phyloP scores from a whole-genome alignment of 169 alveolate species.

The Plasmodium gaboni region DNA sequence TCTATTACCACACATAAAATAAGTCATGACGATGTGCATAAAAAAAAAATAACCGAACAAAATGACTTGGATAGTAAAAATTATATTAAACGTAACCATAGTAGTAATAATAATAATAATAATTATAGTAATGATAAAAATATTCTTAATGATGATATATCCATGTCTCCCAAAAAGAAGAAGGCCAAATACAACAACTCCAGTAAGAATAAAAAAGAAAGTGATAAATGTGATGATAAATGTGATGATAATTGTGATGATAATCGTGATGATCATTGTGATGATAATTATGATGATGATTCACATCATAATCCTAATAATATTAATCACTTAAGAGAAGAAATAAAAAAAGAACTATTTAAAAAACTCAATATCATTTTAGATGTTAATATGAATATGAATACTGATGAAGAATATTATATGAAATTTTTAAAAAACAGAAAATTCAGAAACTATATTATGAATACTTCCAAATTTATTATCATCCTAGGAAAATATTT shows the following conservation, averaged over 20 bases:
- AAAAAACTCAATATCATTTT: conserved; percentile 38
- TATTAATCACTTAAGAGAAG: conserved; percentile 17
- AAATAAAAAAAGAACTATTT: conserved; percentile 44
- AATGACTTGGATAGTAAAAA: not conserved
- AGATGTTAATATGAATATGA: conserved; percentile 30
- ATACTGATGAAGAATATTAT: conserved; percentile 33
- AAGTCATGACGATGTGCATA: too few species aligned
- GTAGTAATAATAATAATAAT: not conserved
- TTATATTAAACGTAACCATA: not conserved
- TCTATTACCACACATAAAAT: too few species aligned
- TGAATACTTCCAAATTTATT: conserved; percentile 31
- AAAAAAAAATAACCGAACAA: too few species aligned
- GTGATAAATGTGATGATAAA: too few species aligned
- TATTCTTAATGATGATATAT: not conserved
- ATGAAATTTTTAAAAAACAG: conserved; percentile 30
- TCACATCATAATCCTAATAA: not conserved
- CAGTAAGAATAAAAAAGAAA: not conserved
- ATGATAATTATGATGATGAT: not conserved
- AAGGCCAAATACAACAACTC: not conserved
- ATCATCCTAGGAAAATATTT: conserved; percentile 49
- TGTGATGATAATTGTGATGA: too few species aligned
- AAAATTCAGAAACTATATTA: conserved; percentile 32
- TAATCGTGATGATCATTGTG: not conserved
- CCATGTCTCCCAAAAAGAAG: not conserved
- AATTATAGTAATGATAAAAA: not conserved